A percentile compares a stretch with the other conserved stretches of the same genome.
Conservation (phyloP, 2,329 filamentous ascomycete species). For the Pseudogymnoascus sp. region DNA sequence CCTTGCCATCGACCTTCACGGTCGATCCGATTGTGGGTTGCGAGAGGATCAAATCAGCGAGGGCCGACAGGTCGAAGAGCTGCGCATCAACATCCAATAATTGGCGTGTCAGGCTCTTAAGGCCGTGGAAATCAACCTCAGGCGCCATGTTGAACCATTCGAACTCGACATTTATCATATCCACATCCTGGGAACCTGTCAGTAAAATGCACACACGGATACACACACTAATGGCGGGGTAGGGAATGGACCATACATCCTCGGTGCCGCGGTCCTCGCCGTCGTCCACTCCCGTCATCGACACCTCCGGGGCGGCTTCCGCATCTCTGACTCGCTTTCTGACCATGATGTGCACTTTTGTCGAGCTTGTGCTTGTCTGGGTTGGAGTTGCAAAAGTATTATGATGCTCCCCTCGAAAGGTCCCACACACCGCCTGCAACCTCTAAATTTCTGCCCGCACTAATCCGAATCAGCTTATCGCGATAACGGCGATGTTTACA, state of each 20-base stretch:
- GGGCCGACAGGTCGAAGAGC: constrained; percentile 78
- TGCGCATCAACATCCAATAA: constrained; percentile 83
- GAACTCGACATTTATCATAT: constrained; percentile 92
- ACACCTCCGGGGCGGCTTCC: constrained; percentile 27
- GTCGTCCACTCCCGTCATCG: constrained; percentile 18
- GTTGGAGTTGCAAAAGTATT: background rate
- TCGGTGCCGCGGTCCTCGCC: constrained; percentile 27
- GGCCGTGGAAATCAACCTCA: constrained; percentile 86
- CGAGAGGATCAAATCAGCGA: constrained; percentile 79
- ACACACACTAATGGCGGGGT: constrained; percentile 8
- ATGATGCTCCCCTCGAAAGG: constrained; percentile 7
- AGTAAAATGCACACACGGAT: constrained; percentile 4
- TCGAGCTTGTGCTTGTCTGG: constrained; percentile 1
- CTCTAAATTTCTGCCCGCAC: constrained; percentile 11
- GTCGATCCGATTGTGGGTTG: constrained; percentile 88
- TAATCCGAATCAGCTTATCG: constrained; percentile 11
- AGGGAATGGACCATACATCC: constrained; percentile 19
- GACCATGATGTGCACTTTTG: constrained; percentile 25
- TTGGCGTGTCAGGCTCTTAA: constrained; percentile 84
- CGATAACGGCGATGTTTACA: background rate
- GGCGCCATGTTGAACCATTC: constrained; percentile 97
- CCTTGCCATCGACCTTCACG: constrained; percentile 94
- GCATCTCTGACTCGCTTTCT: constrained; percentile 30
- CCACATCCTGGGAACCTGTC: constrained; percentile 59
- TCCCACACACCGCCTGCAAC: constrained; percentile 10